phyloP scores from a whole-genome alignment of 140 eudicot genomes.

The Ambrosia hybrid region DNA sequence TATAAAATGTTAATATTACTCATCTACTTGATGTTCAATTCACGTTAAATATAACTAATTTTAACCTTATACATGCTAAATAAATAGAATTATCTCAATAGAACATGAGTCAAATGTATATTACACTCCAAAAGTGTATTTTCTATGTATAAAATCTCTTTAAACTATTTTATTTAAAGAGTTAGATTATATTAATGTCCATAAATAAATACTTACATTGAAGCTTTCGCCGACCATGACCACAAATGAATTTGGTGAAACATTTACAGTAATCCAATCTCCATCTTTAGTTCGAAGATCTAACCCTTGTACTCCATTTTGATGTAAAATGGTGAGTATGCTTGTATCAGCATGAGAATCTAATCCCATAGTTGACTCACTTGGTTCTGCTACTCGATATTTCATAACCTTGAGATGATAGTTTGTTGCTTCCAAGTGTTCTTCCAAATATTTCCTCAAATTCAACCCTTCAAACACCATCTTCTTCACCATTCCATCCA shows the following conservation, averaged over 20 bases:
- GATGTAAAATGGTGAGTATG: constrained; percentile 58
- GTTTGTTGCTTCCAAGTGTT: constrained; percentile 50
- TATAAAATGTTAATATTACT: too few species aligned
- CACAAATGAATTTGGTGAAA: constrained; percentile 29
- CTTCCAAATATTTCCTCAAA: constrained; percentile 43
- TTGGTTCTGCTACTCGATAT: constrained; percentile 48
- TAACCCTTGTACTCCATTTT: constrained; percentile 29
- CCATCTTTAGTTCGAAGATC: constrained; percentile 26
- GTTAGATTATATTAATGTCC: background rate
- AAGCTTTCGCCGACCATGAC: constrained; percentile 31
- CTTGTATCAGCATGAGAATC: constrained; percentile 71
- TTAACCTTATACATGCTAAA: too few species aligned
- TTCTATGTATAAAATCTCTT: too few species aligned
- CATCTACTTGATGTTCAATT: too few species aligned
- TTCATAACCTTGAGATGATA: constrained; percentile 62
- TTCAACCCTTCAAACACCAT: constrained; percentile 66
- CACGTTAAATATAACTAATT: too few species aligned
- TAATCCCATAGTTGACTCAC: constrained; percentile 54
- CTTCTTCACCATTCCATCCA: constrained; percentile 45
- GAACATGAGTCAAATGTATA: too few species aligned
- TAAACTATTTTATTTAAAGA: too few species aligned
- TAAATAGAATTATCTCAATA: too few species aligned
- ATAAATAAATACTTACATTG: constrained; percentile 15
- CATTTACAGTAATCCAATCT: constrained; percentile 22
- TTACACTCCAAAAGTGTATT: too few species aligned